Percentiles rank a stretch among this genome's conserved stretches.
Conservation (phyloP, 1,284 basidiomycete genomes). For the Lignosus rhinocerotis region DNA sequence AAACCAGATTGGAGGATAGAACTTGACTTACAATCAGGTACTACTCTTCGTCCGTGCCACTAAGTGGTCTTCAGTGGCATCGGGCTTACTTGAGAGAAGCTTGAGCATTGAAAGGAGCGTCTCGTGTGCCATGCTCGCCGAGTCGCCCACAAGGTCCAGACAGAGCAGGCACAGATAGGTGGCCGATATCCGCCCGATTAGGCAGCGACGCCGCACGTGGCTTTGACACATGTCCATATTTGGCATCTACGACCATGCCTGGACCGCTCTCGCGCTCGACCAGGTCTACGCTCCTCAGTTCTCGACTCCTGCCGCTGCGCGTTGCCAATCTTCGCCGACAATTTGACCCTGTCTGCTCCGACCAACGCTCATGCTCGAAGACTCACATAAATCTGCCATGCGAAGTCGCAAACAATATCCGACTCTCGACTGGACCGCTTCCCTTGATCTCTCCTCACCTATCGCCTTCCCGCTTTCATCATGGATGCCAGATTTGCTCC, state of each 20-base stretch:
- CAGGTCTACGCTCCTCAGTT: constrained; percentile 16
- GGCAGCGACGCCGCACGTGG: constrained; percentile 11
- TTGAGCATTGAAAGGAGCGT: neutral
- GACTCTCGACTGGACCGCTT: constrained; percentile 1
- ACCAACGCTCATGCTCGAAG: constrained; percentile 12
- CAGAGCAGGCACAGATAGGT: constrained; percentile 8
- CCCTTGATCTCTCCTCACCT: constrained; percentile 9
- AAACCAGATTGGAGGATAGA: too few relatives aligned
- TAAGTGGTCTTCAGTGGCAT: neutral
- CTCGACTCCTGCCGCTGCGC: constrained; percentile 18
- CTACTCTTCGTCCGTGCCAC: too few relatives aligned
- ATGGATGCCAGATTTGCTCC: constrained; percentile 17
- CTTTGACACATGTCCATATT: constrained; percentile 6
- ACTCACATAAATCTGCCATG: constrained; percentile 14
- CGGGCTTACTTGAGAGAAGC: too few relatives aligned
- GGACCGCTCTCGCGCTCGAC: constrained; percentile 23
- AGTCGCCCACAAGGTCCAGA: neutral
- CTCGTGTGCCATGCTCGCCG: neutral
- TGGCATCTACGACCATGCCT: constrained; percentile 13
- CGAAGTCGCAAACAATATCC: neutral
- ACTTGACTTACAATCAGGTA: too few relatives aligned
- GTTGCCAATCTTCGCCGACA: constrained; percentile 15
- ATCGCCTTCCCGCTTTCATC: constrained; percentile 2
- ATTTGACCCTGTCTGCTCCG: constrained; percentile 22
- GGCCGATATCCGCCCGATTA: neutral